Percentiles rank a stretch among this genome's conserved stretches.
These are phyloP conservation scores for Yarrowia divulgata DNA, from an alignment of 805 yeast species.

Conservation along the genomic window DNA sequence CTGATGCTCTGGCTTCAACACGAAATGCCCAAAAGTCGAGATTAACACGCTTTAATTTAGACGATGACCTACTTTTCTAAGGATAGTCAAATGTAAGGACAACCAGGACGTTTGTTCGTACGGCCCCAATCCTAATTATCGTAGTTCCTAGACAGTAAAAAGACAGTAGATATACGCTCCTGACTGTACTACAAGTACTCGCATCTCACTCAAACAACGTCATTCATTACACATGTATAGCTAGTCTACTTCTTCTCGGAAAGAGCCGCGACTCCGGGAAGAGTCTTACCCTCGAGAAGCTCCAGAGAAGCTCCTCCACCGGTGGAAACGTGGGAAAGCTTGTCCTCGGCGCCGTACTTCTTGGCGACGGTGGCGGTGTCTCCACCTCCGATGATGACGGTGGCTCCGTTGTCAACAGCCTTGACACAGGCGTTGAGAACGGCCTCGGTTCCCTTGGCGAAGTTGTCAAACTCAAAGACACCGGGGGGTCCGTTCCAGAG, in stretches of 20 bases:
- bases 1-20: no score
- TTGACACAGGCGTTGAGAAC: conserved; percentile 87
- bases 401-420: conserved; percentile 88
- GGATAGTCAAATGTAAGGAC: no score
- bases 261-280: conserved; percentile 96
- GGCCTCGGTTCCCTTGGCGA: conserved; percentile 89
- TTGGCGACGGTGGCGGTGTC: conserved; percentile 99
- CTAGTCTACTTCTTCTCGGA: conserved; percentile 63
- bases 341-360: conserved; percentile 96
- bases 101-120: no score
- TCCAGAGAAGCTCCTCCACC: conserved; percentile 99
- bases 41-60: no score
- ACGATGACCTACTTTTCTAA: no score
- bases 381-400: conserved; percentile 97
- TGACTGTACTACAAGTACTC: no score
- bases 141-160: no score
- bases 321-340: conserved; percentile 97
- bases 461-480: conserved; percentile 95
- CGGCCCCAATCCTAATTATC: no score
- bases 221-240: conserved; percentile 1
- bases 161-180: no score
- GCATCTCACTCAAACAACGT: background rate
- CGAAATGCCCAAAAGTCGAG: no score
- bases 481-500: conserved; percentile 99
- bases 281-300: conserved; percentile 96